These are phyloP conservation scores for Haplosporangium gracile DNA, from an alignment of 192 early-diverging fungal species.

Conservation along the genomic window DNA sequence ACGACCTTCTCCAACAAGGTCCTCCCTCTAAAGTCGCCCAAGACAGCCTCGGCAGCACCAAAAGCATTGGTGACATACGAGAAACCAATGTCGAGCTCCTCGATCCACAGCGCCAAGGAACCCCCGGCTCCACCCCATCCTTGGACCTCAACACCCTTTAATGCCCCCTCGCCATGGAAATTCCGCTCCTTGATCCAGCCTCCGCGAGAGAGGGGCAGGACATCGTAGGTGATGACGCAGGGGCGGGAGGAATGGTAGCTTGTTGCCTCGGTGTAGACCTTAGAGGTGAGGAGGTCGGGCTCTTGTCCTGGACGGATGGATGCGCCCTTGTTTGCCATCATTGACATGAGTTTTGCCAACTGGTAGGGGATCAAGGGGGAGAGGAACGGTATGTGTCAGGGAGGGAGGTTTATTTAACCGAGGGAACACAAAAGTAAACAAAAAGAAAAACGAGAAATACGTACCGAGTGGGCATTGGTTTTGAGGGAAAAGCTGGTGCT, in stretches of 20 bases:
- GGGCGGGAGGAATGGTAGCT: conserved; percentile 19
- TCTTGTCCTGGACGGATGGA: conserved; percentile 38
- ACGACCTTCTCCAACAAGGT: conserved; percentile 63
- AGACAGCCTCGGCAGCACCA: conserved; percentile 48
- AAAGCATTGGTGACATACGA: conserved; percentile 71
- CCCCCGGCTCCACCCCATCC: conserved; percentile 80
- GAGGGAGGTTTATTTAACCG: too few relatives aligned
- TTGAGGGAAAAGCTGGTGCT: conserved; percentile 55
- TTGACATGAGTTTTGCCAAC: conserved; percentile 70
- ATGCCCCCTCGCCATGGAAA: conserved; percentile 34
- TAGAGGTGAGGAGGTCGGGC: conserved; percentile 41
- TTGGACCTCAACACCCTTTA: conserved; percentile 55
- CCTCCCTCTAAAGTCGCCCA: conserved; percentile 70
- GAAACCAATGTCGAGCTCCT: conserved; percentile 67
- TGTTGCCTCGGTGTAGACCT: conserved; percentile 38
- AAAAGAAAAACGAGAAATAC: background rate
- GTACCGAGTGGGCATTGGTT: conserved; percentile 53
- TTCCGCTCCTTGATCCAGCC: conserved; percentile 33
- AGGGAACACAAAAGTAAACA: background rate
- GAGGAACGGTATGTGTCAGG: background rate
- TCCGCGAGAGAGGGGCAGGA: conserved; percentile 23
- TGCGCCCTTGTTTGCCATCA: conserved; percentile 70
- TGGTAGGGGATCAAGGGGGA: conserved; percentile 1
- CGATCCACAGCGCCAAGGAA: conserved; percentile 68
- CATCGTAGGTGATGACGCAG: conserved; percentile 32